A percentile compares a stretch with the other conserved stretches of the same genome.
Conservation (phyloP, 345 rosid species). For the Pistacia integerrima region DNA sequence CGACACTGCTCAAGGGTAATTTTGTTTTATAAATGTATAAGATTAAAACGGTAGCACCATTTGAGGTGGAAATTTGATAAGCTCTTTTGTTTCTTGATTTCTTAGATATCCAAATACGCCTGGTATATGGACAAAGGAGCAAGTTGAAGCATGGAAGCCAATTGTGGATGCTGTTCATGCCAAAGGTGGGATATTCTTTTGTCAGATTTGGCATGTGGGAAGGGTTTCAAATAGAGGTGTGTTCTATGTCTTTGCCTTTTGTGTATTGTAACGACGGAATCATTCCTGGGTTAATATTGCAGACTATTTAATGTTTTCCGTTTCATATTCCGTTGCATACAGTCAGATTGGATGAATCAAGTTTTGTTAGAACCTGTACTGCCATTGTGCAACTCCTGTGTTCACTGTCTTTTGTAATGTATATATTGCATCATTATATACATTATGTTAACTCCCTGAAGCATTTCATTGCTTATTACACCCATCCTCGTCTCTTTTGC, state of each 20-base stretch:
- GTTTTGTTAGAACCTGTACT: too few species aligned
- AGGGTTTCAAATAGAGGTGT: conserved; percentile 61
- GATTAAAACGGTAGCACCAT: background rate
- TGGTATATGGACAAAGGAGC: conserved; percentile 82
- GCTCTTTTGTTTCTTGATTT: background rate
- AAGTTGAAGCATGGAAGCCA: conserved; percentile 86
- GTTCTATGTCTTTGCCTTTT: background rate
- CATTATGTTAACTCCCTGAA: too few species aligned
- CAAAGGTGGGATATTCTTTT: conserved; percentile 69
- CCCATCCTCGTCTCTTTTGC: too few species aligned
- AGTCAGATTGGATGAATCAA: too few species aligned
- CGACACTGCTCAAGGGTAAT: too few species aligned
- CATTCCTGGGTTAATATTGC: too few species aligned
- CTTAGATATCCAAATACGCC: conserved; percentile 52
- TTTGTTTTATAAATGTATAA: background rate
- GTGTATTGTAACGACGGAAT: background rate
- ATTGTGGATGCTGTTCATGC: conserved; percentile 84
- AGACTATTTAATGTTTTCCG: too few species aligned
- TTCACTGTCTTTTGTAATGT: too few species aligned
- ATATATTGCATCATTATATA: too few species aligned
- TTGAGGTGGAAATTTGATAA: background rate
- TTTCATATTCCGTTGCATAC: too few species aligned
- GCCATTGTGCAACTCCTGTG: too few species aligned
- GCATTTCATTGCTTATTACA: too few species aligned
- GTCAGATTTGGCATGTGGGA: conserved; percentile 80